Evolutionary conservation across 2,329 filamentous ascomycete species (phyloP).

Genomic region (Claviceps pusilla): DNA sequence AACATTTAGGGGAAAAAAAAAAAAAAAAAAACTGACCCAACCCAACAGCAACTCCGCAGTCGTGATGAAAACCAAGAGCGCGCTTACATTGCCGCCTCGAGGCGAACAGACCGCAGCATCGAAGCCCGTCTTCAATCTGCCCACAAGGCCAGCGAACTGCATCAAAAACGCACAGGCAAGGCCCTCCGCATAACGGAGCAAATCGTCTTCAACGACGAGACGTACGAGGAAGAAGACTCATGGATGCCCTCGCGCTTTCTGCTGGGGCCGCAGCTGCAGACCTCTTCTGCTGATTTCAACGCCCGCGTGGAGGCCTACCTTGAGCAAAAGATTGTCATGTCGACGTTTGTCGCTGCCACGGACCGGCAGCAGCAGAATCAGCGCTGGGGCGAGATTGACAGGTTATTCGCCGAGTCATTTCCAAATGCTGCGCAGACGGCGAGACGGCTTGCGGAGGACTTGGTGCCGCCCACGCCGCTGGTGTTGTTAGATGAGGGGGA

Average conservation of each 20-base stretch:
- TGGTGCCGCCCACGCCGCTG: neutral
- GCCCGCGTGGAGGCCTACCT: neutral
- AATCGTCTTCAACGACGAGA: conserved; percentile 78
- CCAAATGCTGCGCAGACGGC: conserved; percentile 1
- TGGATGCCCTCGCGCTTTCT: neutral
- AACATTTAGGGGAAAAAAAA: neutral
- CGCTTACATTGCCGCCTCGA: conserved; percentile 82
- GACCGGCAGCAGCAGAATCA: neutral
- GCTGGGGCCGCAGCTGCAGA: neutral
- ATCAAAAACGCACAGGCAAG: conserved; percentile 75
- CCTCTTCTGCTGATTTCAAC: neutral
- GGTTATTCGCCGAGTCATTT: conserved; percentile 1
- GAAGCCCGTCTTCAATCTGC: conserved; percentile 84
- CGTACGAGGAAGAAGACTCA: conserved; percentile 86
- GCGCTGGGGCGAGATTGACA: neutral
- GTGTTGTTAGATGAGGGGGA: neutral
- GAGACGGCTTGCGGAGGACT: neutral
- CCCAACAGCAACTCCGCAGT: neutral
- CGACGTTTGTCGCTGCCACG: neutral
- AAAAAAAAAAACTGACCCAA: neutral
- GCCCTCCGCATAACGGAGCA: conserved; percentile 68
- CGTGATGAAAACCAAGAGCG: conserved; percentile 66
- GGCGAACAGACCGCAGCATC: conserved; percentile 70
- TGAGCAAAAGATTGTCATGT: conserved; percentile 1
- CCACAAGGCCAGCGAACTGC: conserved; percentile 74